Evolutionary conservation across 306 rosid species (phyloP).

Genomic region (Ziziphus jujuba): DNA sequence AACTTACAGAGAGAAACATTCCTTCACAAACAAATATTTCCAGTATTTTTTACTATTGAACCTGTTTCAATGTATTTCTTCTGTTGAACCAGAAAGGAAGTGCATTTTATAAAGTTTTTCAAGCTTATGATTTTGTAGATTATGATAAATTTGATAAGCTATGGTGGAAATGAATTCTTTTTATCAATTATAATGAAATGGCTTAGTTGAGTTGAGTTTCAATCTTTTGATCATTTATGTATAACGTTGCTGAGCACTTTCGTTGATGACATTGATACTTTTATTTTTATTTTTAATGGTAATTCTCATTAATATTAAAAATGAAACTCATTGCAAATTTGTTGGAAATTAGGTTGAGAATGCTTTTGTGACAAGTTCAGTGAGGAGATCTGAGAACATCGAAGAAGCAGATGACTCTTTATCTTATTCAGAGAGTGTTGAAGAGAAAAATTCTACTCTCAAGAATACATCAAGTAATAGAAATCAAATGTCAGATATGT

Average conservation of each 20-base stretch:
- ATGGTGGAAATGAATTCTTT: background rate
- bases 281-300: background rate
- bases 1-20: too few species aligned
- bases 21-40: too few species aligned
- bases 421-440: constrained; percentile 68
- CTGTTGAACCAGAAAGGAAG: too few species aligned
- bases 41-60: too few species aligned
- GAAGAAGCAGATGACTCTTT: constrained; percentile 56
- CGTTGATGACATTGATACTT: background rate
- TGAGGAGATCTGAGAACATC: constrained; percentile 40
- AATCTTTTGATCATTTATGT: too few species aligned
- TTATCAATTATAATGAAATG: too few species aligned
- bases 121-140: background rate
- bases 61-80: too few species aligned
- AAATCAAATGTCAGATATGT: constrained; percentile 67
- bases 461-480: constrained; percentile 42
- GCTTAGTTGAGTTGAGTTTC: too few species aligned
- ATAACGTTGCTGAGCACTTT: too few species aligned
- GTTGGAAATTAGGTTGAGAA: constrained; percentile 52
- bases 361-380: constrained; percentile 39
- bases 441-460: constrained; percentile 50
- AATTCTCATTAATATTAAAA: constrained; percentile 15
- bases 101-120: background rate
- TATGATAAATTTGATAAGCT: background rate
- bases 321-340: constrained; percentile 19